These are phyloP conservation scores for Flaveria linearis DNA, from an alignment of 129 eudicot genomes.

Conservation along the genomic window DNA sequence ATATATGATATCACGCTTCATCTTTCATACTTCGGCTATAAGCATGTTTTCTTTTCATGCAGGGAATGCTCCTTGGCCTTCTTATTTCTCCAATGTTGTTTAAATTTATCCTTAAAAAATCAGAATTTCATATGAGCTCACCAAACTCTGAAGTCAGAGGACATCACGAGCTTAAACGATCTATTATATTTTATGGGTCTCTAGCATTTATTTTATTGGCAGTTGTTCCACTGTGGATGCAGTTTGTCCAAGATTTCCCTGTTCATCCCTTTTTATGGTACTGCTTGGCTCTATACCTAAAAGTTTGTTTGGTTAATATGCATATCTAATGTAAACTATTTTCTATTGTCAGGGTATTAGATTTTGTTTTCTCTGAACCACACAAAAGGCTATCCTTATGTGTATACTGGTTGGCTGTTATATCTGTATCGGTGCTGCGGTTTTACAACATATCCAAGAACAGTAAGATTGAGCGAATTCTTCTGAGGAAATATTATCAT, in stretches of 20 bases:
- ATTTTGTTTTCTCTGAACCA: slow-evolving; percentile 87
- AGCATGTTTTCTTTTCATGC: slow-evolving; percentile 27
- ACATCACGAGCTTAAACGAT: slow-evolving; percentile 39
- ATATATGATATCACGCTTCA: background rate
- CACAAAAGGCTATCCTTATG: slow-evolving; percentile 79
- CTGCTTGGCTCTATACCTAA: background rate
- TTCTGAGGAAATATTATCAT: slow-evolving; percentile 96
- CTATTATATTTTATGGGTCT: slow-evolving; percentile 58
- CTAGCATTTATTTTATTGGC: slow-evolving; percentile 47
- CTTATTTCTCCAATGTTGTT: slow-evolving; percentile 68
- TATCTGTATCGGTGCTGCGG: slow-evolving; percentile 60
- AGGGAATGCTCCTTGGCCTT: slow-evolving; percentile 91
- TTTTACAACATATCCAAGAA: slow-evolving; percentile 79
- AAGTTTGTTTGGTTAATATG: background rate
- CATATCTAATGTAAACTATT: background rate
- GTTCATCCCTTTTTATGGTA: slow-evolving; percentile 83
- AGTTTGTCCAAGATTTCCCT: slow-evolving; percentile 69
- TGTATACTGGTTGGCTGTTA: slow-evolving; percentile 78
- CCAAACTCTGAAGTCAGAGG: slow-evolving; percentile 27
- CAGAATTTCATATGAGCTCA: slow-evolving; percentile 35
- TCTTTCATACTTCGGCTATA: background rate
- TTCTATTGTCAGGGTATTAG: slow-evolving; percentile 59
- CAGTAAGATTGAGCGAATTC: slow-evolving; percentile 92
- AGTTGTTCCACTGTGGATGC: slow-evolving; percentile 84
- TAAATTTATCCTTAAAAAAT: slow-evolving; percentile 45